Conservation (phyloP, 2,329 filamentous ascomycete species). For the Triangularia setosa region DNA sequence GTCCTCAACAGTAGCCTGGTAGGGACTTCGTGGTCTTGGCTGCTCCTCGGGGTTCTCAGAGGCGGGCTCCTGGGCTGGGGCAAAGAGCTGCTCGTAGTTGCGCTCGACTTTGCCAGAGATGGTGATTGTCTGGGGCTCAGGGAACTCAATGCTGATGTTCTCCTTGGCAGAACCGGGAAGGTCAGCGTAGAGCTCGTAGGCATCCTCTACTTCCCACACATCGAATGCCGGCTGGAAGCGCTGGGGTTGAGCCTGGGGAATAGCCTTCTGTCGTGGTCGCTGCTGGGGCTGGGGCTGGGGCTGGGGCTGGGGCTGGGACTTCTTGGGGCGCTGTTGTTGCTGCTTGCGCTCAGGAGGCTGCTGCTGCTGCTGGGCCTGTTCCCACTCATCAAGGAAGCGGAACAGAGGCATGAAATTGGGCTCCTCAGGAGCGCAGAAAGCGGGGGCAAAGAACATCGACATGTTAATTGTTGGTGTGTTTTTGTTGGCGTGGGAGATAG, state of each 20-base stretch:
- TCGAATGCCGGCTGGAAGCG: constrained; percentile 76
- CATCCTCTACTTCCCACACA: constrained; percentile 62
- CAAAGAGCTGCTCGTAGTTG: constrained; percentile 50
- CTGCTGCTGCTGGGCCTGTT: constrained; percentile 48
- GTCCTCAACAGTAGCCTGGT: constrained; percentile 64
- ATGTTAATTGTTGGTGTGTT: constrained; percentile 39
- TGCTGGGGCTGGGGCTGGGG: not conserved
- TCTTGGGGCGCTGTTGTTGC: constrained; percentile 15
- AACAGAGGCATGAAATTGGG: constrained; percentile 57
- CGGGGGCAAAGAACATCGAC: constrained; percentile 44
- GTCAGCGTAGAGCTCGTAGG: constrained; percentile 76
- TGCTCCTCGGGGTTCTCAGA: constrained; percentile 27
- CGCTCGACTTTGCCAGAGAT: constrained; percentile 68
- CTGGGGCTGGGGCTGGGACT: not conserved
- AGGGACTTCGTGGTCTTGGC: constrained; percentile 41
- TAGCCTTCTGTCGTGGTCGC: constrained; percentile 13
- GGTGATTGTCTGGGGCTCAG: constrained; percentile 67
- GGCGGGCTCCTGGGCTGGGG: constrained; percentile 39
- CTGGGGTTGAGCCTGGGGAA: constrained; percentile 33
- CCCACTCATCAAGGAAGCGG: constrained; percentile 61
- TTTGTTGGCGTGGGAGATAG: not conserved
- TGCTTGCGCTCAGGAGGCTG: constrained; percentile 17
- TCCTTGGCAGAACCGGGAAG: constrained; percentile 72
- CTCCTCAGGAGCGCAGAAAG: constrained; percentile 41
- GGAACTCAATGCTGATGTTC: constrained; percentile 74